Evolutionary conservation across 2,329 filamentous ascomycete species (phyloP), one percentile per base, ranked within the genome.

Genomic region (Penicillium sp.): DNA sequence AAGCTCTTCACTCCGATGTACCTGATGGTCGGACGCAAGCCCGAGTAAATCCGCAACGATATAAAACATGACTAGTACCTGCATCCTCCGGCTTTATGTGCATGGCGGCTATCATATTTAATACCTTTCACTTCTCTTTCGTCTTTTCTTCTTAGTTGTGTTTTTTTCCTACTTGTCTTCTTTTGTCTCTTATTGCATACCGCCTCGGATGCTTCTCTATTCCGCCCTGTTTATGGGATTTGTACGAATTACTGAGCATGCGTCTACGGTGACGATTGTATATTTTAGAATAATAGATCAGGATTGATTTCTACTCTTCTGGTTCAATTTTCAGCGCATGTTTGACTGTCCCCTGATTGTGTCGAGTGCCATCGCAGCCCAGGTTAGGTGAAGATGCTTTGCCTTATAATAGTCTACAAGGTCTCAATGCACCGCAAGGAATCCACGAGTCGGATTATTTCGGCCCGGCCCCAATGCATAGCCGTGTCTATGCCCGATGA

Each of bases 1-100:
- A 91, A 96, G 78, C 86, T 98, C n/a, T 98, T 98, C 81, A 98
- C 94, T 1, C 94, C 94, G 60, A 98, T 98, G 94, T 97, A 97
- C 82, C 83, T 98, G 74, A 97, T 97, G 92, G 87, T 97, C 63
- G 94, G 88, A 64, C 88, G 91, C 80, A 97, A 97, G 85, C 92
- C 94, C 47, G 73, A 79, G 73, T 78, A 76, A 74, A 64, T 35
- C 56, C 50, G 60, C 44, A 59, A 65, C 54, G 62, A 45, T 41
- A 57, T 68, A 56, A 64, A 67, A 55, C 67, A 44, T 53, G 30
- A 51, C 38, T 13, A 44, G 15, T 44, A 23, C 38, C 55, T 56
- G 59, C 64, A 61, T 58, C 61, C 45, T 51, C 23, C 41, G 44
- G 26, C 44, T 58, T 59, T 47, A 62, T 65, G 64, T 58, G 65